A percentile compares a stretch with the other conserved stretches of the same genome.
Evolutionary conservation across 352 stramenopile species (phyloP).

Genomic region (Phytophthora cajani): DNA sequence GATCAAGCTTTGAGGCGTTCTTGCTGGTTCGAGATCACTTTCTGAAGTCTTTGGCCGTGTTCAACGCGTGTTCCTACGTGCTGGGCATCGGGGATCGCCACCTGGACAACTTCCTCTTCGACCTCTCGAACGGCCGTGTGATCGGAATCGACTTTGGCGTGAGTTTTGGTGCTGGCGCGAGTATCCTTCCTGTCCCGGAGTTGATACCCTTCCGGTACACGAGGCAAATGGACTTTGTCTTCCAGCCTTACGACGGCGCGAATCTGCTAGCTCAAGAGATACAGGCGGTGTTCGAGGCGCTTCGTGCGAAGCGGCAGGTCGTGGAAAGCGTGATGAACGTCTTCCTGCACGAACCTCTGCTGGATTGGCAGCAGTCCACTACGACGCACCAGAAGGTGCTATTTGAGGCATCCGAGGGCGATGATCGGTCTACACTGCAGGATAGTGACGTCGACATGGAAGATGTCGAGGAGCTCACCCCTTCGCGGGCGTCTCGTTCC

Average conservation of each 20-base stretch:
- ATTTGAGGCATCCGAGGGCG: slow-evolving; percentile 38
- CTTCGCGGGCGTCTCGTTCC: slow-evolving; percentile 7
- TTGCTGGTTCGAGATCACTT: slow-evolving; percentile 87
- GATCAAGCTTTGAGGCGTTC: slow-evolving; percentile 82
- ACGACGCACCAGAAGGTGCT: slow-evolving; percentile 68
- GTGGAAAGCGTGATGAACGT: slow-evolving; percentile 92
- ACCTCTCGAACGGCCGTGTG: slow-evolving; percentile 71
- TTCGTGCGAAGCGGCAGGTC: slow-evolving; percentile 83
- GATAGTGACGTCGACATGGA: slow-evolving; percentile 48
- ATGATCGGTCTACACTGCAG: slow-evolving; percentile 32
- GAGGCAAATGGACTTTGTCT: slow-evolving; percentile 74
- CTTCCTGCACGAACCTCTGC: slow-evolving; percentile 91
- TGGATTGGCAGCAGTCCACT: slow-evolving; percentile 89
- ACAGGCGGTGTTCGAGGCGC: slow-evolving; percentile 80
- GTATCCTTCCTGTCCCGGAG: slow-evolving; percentile 87
- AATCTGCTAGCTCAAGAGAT: slow-evolving; percentile 85
- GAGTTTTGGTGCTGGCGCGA: slow-evolving; percentile 89
- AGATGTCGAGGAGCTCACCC: slow-evolving; percentile 17
- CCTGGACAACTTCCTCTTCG: slow-evolving; percentile 92
- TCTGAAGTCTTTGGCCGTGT: slow-evolving; percentile 79
- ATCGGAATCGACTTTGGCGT: slow-evolving; percentile 94
- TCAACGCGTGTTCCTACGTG: slow-evolving; percentile 89
- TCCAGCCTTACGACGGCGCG: slow-evolving; percentile 70
- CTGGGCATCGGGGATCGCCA: slow-evolving; percentile 92
- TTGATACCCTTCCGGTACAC: slow-evolving; percentile 92